phyloP scores from a whole-genome alignment of 2,329 filamentous ascomycete species.

The Apiospora arundinis region DNA sequence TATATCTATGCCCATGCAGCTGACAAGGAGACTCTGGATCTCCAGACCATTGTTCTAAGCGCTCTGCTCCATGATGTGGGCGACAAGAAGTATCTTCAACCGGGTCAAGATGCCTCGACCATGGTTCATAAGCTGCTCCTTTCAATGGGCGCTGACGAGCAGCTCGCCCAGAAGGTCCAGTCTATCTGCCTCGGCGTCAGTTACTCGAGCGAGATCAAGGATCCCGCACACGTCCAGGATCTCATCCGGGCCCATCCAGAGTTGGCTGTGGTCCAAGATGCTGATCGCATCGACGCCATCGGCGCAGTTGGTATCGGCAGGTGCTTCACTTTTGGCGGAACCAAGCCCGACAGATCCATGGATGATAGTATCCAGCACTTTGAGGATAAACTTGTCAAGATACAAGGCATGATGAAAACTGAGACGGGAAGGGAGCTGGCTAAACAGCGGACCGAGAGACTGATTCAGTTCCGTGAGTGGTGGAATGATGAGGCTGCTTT shows the following conservation, averaged over 20 bases:
- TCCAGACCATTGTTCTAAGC: conserved; percentile 67
- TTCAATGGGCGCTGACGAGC: conserved; percentile 59
- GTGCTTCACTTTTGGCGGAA: conserved; percentile 78
- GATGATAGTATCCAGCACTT: conserved; percentile 76
- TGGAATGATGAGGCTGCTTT: conserved; percentile 58
- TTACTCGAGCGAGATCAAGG: conserved; percentile 74
- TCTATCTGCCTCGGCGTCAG: conserved; percentile 77
- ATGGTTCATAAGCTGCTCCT: conserved; percentile 62
- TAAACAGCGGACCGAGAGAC: conserved; percentile 56
- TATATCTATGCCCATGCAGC: conserved; percentile 60
- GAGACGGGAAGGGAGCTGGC: conserved; percentile 60
- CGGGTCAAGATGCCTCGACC: conserved; percentile 62
- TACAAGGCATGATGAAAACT: conserved; percentile 72
- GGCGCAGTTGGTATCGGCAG: conserved; percentile 85
- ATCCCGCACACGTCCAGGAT: conserved; percentile 64
- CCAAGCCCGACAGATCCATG: conserved; percentile 60
- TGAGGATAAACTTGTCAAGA: conserved; percentile 72
- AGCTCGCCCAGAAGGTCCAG: conserved; percentile 72
- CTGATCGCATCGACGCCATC: conserved; percentile 89
- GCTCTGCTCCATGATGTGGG: conserved; percentile 88
- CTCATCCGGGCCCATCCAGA: conserved; percentile 74
- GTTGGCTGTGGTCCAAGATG: conserved; percentile 87
- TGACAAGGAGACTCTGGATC: conserved; percentile 47
- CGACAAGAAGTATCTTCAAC: conserved; percentile 78
- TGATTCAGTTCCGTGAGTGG: conserved; percentile 62